These are phyloP conservation scores for Vigna unguiculata DNA, from an alignment of 306 rosid species.

Conservation along the genomic window DNA sequence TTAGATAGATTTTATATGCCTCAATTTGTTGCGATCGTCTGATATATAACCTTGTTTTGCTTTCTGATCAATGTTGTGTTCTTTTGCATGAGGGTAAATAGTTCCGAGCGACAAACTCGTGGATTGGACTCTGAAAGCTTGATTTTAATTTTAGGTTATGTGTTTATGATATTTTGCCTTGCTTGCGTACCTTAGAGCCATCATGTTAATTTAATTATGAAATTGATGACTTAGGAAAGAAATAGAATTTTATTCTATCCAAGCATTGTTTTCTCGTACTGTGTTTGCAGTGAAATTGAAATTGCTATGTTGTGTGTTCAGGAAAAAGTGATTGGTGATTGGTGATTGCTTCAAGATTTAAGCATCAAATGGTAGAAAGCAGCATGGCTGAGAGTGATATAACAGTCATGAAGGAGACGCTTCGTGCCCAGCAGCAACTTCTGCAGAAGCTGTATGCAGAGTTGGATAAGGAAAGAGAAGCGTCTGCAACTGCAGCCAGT, in stretches of 20 bases:
- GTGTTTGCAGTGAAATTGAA: slow-evolving; percentile 19
- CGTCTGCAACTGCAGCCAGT: slow-evolving; percentile 83
- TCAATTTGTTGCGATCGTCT: slow-evolving; percentile 9
- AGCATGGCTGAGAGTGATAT: slow-evolving; percentile 64
- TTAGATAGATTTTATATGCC: neutral
- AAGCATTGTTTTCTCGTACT: neutral
- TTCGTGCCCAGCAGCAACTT: slow-evolving; percentile 77
- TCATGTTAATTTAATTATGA: slow-evolving; percentile 13
- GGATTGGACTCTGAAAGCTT: neutral
- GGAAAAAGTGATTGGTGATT: slow-evolving; percentile 48
- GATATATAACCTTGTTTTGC: slow-evolving; percentile 6
- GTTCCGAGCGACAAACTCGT: neutral
- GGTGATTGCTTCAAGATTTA: slow-evolving; percentile 38
- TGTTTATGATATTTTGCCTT: slow-evolving; percentile 18
- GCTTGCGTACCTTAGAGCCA: neutral
- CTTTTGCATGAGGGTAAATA: slow-evolving; percentile 28
- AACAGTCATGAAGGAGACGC: slow-evolving; percentile 70
- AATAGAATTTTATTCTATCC: neutral
- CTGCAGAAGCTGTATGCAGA: slow-evolving; percentile 77
- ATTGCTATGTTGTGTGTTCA: slow-evolving; percentile 43
- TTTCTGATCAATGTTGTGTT: neutral
- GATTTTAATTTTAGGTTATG: slow-evolving; percentile 8
- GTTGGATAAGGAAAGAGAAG: slow-evolving; percentile 92
- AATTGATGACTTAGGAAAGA: neutral
- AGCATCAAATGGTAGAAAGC: slow-evolving; percentile 53